phyloP scores from a whole-genome alignment of 148 eudicot species.

The Rhododendron molle region DNA sequence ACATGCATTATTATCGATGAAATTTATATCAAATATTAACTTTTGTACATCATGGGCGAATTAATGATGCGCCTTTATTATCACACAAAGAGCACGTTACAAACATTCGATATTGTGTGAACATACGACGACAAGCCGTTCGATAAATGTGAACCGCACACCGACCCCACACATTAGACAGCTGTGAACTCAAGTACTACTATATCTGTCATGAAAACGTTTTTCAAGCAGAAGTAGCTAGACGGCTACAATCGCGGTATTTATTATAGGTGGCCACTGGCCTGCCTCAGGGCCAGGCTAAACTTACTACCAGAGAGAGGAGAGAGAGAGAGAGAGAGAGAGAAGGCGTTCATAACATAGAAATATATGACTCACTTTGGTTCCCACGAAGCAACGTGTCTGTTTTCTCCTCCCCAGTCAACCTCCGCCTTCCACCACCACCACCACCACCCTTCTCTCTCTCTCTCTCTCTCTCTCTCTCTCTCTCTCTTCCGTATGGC shows the following conservation, averaged over 20 bases:
- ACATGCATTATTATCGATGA: neutral
- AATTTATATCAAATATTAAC: no score
- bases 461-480: neutral
- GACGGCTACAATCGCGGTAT: neutral
- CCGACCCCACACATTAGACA: no score
- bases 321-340: neutral
- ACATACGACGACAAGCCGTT: no score
- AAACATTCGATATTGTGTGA: no score
- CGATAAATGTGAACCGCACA: no score
- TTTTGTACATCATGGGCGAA: neutral
- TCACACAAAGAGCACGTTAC: neutral
- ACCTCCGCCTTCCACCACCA: neutral
- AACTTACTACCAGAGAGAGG: neutral
- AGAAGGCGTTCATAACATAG: slow-evolving; percentile 1
- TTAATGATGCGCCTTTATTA: neutral
- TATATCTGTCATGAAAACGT: no score
- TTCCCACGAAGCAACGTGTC: slow-evolving; percentile 21
- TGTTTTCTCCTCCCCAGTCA: slow-evolving; percentile 29
- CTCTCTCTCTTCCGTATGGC: slow-evolving; percentile 13
- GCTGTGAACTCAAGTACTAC: no score
- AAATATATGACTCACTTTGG: slow-evolving; percentile 28
- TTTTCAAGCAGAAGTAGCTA: neutral
- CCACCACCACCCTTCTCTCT: neutral
- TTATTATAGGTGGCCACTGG: neutral
- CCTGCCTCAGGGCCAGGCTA: neutral